Evolutionary conservation across 2,329 filamentous ascomycete genomes (phyloP), one percentile per base, ranked within the genome.

Genomic region (Alternaria ventricosa): DNA sequence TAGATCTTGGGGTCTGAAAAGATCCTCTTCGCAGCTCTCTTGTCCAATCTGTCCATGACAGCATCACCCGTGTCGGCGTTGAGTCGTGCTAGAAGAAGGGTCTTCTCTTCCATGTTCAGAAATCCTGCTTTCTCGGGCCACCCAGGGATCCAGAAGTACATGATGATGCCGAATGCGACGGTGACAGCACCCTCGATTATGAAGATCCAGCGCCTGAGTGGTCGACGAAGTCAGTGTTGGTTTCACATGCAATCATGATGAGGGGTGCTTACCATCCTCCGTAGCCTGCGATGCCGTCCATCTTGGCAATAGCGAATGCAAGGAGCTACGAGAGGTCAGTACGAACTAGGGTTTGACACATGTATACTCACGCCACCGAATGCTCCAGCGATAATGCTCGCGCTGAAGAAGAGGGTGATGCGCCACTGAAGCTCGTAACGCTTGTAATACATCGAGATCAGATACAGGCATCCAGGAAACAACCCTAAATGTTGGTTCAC

Each of bases 41-140:
- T 82, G 67, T 87, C 83, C 3, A 88, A 77, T 3, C 81, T 82
- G 67, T 88, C 81, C 86, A 88, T 88, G 47, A 85, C 84, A 4
- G 81, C 78, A 4, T 72, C 67, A 13, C 75, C 75, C 4, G 67
- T 68, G 51, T 78, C 76, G 12, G 69, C 57, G 43, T 64, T 66
- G 9, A 77, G 68, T 22, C 75, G 74, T n/a, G 71, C 69, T 25
- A 77, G 66, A 25, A 78, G 69, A 28, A 78, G 68, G 6, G 70
- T 62, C 27, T 75, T 70, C 27, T 78, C 75, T 18, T 72, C 60
- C 5, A 72, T 68, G 25, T 60, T 72, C 2, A 78, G 62, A 45
- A 78, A 78, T 1, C 45, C 57, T 13, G 84, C 83, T 18, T 72
- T 75, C 55, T 78, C 75, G 8, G 75, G 75, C 75, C 75, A 87